Percentiles rank a stretch among this genome's conserved stretches.
Evolutionary conservation across 257 asterid species (phyloP).

Genomic region (Avicennia marina): DNA sequence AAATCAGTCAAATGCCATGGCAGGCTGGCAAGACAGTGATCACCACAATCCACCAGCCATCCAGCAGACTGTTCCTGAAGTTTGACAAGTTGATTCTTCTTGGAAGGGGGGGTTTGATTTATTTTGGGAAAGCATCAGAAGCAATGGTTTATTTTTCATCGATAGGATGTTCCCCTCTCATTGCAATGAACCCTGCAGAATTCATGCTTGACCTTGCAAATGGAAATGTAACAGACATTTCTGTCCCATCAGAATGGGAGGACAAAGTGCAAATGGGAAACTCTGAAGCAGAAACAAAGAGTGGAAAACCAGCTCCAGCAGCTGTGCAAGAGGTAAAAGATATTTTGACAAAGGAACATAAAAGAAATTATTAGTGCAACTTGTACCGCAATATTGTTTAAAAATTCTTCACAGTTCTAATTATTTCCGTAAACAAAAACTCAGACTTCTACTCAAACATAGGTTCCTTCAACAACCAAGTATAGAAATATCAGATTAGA

Average conservation of each 20-base stretch:
- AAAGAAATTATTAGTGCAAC: no score
- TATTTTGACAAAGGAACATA: no score
- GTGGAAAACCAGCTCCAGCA: slow-evolving; percentile 57
- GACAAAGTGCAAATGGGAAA: slow-evolving; percentile 43
- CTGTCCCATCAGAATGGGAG: slow-evolving; percentile 71
- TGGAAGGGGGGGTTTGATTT: slow-evolving; percentile 77
- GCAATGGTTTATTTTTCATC: slow-evolving; percentile 71
- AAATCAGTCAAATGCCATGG: background rate
- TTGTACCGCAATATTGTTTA: no score
- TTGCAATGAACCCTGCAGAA: slow-evolving; percentile 95
- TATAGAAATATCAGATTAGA: no score
- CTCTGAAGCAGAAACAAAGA: slow-evolving; percentile 25
- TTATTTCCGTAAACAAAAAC: no score
- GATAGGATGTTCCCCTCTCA: slow-evolving; percentile 74
- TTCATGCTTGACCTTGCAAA: slow-evolving; percentile 91
- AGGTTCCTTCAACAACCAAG: no score
- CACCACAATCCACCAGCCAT: slow-evolving; percentile 95
- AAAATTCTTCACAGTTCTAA: no score
- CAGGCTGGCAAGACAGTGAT: slow-evolving; percentile 91
- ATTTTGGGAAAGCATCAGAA: slow-evolving; percentile 81
- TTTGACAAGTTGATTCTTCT: slow-evolving; percentile 86
- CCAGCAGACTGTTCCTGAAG: slow-evolving; percentile 85
- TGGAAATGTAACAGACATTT: slow-evolving; percentile 72
- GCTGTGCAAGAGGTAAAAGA: slow-evolving; percentile 54
- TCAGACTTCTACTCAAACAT: no score